Conservation (phyloP, 1,284 basidiomycete species). For the Ustilago crameri region DNA sequence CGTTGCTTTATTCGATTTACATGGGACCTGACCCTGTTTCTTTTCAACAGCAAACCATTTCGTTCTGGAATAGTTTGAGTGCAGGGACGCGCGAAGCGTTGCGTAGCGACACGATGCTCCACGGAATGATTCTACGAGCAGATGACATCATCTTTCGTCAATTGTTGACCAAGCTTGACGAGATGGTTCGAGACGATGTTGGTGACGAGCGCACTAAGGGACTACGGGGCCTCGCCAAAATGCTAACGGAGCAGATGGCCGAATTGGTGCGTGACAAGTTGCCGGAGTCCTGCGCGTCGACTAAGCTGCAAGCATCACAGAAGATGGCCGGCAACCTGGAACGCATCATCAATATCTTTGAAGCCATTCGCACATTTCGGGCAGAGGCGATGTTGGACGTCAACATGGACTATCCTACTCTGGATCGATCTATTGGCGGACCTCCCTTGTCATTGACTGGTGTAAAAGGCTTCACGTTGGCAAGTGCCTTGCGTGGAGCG, state of each 20-base stretch:
- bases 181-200: slow-evolving; percentile 32
- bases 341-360: slow-evolving; percentile 22
- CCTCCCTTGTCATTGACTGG: slow-evolving; percentile 1
- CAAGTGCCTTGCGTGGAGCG: background rate
- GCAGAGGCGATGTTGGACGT: slow-evolving; percentile 26
- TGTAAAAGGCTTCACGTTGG: background rate
- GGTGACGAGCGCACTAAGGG: slow-evolving; percentile 15
- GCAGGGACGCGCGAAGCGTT: slow-evolving; percentile 11
- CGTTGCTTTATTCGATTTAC: slow-evolving; percentile 25
- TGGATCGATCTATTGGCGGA: background rate
- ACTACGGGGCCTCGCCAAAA: slow-evolving; percentile 11
- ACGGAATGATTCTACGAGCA: slow-evolving; percentile 18
- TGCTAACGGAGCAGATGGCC: slow-evolving; percentile 13
- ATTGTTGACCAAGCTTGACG: slow-evolving; percentile 26
- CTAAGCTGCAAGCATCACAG: slow-evolving; percentile 26
- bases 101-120: slow-evolving; percentile 17
- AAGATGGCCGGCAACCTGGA: slow-evolving; percentile 23
- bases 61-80: slow-evolving; percentile 34
- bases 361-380: slow-evolving; percentile 23
- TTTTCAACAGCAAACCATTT: slow-evolving; percentile 35
- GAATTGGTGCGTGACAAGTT: slow-evolving; percentile 12
- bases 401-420: background rate
- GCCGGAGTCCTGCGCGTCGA: slow-evolving; percentile 6
- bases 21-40: slow-evolving; percentile 29
- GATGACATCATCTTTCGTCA: slow-evolving; percentile 35